phyloP scores from a whole-genome alignment of 345 rosid genomes.

The sweet orange (Citrus sinensis) region DVS_A1.0 CM039166.1:5691501-5692000 shows the following conservation, averaged over 20 bases:
- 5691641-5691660: neutral
- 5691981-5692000: no score
- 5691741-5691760: no score
- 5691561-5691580: constrained; percentile 88
- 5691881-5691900: neutral
- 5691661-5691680: neutral
- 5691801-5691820: no score
- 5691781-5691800: no score
- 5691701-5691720: no score
- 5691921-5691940: neutral
- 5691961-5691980: no score
- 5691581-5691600: constrained; percentile 92
- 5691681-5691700: no score
- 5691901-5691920: neutral
- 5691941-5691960: neutral
- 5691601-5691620: constrained; percentile 83
- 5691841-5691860: no score
- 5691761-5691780: no score
- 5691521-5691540: constrained; percentile 85
- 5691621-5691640: constrained; percentile 38
- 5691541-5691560: constrained; percentile 89
- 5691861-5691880: neutral
- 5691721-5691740: no score
- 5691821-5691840: no score
- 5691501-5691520: constrained; percentile 51